Base-by-base conservation (phyloP, 192 early-diverging fungal genomes). In the Helicostylum pulchrum region DNA sequence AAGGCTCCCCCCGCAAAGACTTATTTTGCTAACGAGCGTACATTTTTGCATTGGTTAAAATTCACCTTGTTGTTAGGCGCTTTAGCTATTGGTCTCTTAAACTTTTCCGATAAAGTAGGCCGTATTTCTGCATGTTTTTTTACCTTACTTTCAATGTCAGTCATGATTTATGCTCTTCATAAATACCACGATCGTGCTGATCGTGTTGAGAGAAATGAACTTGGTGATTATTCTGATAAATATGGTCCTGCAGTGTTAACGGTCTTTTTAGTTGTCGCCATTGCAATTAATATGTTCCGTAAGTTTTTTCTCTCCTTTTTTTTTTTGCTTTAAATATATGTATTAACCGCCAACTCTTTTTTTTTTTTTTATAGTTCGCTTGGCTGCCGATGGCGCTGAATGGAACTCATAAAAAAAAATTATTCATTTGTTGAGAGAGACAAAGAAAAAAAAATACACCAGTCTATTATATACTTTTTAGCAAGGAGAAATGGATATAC, bases 11-110 rank as follows among this genome's bases (percentile, higher is more conserved):
- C 92, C 59, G 68, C 52, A 7, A 97, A 97, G 70, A 88, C 94
- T 47, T 95, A 81, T 70, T 95, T 97, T 80, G 93, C 93, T 26
- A 97, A 97, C 68, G 94, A 96, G 71, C 85, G 94, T 31, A 96
- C 94, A 3, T 94, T 95, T 71, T 77, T 95, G 34, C 83, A 92
- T 15, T 96, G 92, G 92, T 75, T 94, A 39, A 86, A 89, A 70
- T 92, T 94, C 71, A 81, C 89, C 1, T 77, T 88, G 7, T 67
- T 91, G 58, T 72, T 92, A 39, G 87, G 87, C 7, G 88, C 80
- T 46, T 70, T 92, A 5, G 84, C 91, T 6, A 71, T 92, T 57
- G 88, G 89, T 0, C 62, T 92, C 62, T 75, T 92, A 6, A 92
- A 92, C 75, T 92, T 90, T 83, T 90, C 89, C 11, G 89, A 93